These are phyloP conservation scores for Alternaria panax DNA, from an alignment of 2,329 filamentous ascomycete species.

Conservation along the genomic window DNA sequence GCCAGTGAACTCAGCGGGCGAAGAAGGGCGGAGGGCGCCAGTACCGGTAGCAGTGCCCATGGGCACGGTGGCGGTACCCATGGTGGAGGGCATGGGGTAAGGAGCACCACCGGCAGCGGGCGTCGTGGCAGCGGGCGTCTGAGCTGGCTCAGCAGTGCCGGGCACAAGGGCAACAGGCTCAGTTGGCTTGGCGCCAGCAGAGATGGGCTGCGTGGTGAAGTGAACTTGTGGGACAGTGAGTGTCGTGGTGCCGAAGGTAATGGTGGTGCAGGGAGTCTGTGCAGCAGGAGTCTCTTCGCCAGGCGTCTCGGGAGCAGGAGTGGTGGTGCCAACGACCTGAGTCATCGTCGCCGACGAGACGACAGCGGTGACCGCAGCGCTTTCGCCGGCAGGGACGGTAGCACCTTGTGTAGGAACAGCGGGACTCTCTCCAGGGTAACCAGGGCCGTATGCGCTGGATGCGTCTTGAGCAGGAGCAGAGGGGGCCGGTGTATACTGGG, in stretches of 20 bases:
- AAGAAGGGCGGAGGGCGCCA: constrained; percentile 25
- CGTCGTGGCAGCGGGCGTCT: constrained; percentile 38
- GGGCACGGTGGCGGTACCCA: constrained; percentile 27
- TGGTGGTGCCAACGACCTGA: constrained; percentile 1
- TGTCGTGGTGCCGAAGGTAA: constrained; percentile 53
- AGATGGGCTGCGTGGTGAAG: constrained; percentile 51
- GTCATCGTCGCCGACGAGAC: not conserved
- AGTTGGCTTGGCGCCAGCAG: constrained; percentile 36
- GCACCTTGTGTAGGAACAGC: constrained; percentile 9
- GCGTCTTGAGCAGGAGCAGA: constrained; percentile 2
- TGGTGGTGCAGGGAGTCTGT: constrained; percentile 45
- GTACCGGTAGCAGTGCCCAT: constrained; percentile 35
- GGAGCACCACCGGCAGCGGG: constrained; percentile 19
- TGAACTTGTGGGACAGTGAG: constrained; percentile 57
- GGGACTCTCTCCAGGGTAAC: constrained; percentile 5
- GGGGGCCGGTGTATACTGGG: constrained; percentile 1
- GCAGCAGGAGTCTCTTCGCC: constrained; percentile 10
- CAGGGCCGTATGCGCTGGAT: constrained; percentile 7
- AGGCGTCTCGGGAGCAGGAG: constrained; percentile 1
- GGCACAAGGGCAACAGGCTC: constrained; percentile 48
- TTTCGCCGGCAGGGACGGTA: constrained; percentile 14
- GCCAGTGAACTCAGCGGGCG: constrained; percentile 45
- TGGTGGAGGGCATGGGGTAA: constrained; percentile 34
- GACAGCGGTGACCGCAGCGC: constrained; percentile 5
- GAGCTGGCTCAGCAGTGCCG: constrained; percentile 38